phyloP scores from a whole-genome alignment of 495 filamentous ascomycete species.

The Podospora didyma region DNA sequence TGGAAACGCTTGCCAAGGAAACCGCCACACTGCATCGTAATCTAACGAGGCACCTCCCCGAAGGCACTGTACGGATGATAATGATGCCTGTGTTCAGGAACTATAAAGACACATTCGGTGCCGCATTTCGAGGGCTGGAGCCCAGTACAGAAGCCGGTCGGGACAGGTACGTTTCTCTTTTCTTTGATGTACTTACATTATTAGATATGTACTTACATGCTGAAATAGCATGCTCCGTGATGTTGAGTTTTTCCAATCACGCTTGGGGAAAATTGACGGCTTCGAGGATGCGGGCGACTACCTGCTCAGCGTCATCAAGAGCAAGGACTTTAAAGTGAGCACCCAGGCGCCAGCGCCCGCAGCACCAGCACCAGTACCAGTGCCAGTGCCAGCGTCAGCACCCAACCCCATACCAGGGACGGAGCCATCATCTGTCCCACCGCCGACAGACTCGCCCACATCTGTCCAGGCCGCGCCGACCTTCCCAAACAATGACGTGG shows the following conservation, averaged over 20 bases:
- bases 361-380: slow-evolving; percentile 4
- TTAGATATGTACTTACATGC: slow-evolving; percentile 14
- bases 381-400: background rate
- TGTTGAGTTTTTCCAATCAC: slow-evolving; percentile 68
- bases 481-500: background rate
- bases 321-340: slow-evolving; percentile 47
- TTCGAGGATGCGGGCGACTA: slow-evolving; percentile 66
- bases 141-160: slow-evolving; percentile 65
- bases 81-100: slow-evolving; percentile 86
- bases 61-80: slow-evolving; percentile 74
- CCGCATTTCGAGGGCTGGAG: slow-evolving; percentile 63
- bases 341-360: slow-evolving; percentile 10
- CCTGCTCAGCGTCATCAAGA: slow-evolving; percentile 62
- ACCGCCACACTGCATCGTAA: slow-evolving; percentile 85
- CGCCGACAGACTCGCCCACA: background rate
- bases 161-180: slow-evolving; percentile 56
- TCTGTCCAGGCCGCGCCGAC: background rate
- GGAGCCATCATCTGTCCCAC: background rate
- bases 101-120: slow-evolving; percentile 80
- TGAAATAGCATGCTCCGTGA: slow-evolving; percentile 70
- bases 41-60: slow-evolving; percentile 77
- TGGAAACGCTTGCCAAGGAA: slow-evolving; percentile 89
- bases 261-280: slow-evolving; percentile 75
- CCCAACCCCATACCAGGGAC: background rate
- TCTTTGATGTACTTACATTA: background rate